Percentiles rank a stretch among this genome's conserved stretches.
These are phyloP conservation scores for Talaromyces sp. DNA, from an alignment of 2,329 filamentous ascomycete species.

Conservation along the genomic window DNA sequence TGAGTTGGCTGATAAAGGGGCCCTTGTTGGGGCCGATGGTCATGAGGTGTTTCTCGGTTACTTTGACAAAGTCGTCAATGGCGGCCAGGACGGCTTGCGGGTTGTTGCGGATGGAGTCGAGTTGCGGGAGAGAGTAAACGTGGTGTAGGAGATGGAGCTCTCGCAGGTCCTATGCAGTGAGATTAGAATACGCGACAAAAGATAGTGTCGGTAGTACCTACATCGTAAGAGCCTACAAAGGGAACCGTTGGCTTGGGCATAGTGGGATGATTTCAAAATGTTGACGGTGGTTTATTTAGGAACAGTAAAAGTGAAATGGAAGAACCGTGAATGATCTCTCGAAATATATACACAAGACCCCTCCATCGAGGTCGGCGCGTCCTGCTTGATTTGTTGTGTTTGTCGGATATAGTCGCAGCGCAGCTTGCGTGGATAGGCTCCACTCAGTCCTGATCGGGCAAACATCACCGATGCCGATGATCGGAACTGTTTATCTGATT, in stretches of 20 bases:
- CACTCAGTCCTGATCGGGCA: not conserved
- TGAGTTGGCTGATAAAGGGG: slow-evolving; percentile 62
- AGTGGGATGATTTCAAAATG: not conserved
- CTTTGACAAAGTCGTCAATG: slow-evolving; percentile 65
- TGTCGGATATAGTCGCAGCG: not conserved
- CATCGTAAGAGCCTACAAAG: slow-evolving; percentile 8
- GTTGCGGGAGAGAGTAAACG: slow-evolving; percentile 56
- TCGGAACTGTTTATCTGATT: not conserved
- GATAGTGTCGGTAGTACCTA: not conserved
- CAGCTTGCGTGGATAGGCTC: not conserved
- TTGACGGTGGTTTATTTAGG: not conserved
- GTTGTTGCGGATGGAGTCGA: slow-evolving; percentile 59
- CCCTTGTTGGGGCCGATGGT: slow-evolving; percentile 74
- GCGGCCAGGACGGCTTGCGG: slow-evolving; percentile 60
- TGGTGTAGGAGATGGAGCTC: slow-evolving; percentile 69
- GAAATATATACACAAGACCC: not conserved
- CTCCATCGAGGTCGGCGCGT: not conserved
- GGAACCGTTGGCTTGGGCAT: slow-evolving; percentile 6
- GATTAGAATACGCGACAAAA: too few relatives aligned
- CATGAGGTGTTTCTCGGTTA: slow-evolving; percentile 66
- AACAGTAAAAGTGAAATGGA: not conserved
- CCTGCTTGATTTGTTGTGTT: not conserved
- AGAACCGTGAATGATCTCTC: not conserved
- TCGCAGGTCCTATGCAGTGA: slow-evolving; percentile 58
- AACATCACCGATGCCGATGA: not conserved